These are phyloP conservation scores for Fusarium cyanostomum DNA, from an alignment of 2,329 filamentous ascomycete species.

Conservation along the genomic window DNA sequence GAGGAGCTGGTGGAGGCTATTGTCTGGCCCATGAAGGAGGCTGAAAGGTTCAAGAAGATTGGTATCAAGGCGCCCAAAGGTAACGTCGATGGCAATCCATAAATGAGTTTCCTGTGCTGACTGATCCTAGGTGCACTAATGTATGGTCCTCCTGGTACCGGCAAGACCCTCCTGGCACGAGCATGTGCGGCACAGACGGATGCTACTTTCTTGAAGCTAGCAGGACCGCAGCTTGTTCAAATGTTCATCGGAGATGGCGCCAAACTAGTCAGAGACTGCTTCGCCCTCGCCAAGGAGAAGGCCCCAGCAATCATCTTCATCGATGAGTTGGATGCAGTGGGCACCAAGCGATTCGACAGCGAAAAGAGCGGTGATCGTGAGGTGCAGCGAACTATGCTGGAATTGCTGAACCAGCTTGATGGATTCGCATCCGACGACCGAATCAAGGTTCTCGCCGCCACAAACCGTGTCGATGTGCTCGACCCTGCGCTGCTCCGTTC, in stretches of 20 bases:
- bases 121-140: slow-evolving; percentile 97
- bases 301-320: slow-evolving; percentile 99
- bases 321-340: slow-evolving; percentile 97
- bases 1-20: slow-evolving; percentile 98
- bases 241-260: slow-evolving; percentile 99
- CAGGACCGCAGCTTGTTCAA: slow-evolving; percentile 95
- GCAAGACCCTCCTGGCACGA: slow-evolving; percentile 91
- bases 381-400: slow-evolving; percentile 98
- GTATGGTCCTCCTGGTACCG: slow-evolving; percentile 93
- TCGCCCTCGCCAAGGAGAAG: slow-evolving; percentile 98
- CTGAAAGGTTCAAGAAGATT: slow-evolving; percentile 99
- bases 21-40: slow-evolving; percentile 99
- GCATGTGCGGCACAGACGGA: slow-evolving; percentile 98
- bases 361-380: slow-evolving; percentile 98
- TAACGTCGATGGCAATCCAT: slow-evolving; percentile 64
- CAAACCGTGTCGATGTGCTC: slow-evolving; percentile 92
- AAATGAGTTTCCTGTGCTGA: slow-evolving; percentile 66
- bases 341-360: slow-evolving; percentile 98
- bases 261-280: slow-evolving; percentile 96
- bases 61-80: slow-evolving; percentile 99
- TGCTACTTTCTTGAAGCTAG: slow-evolving; percentile 97
- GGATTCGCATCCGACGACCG: slow-evolving; percentile 97
- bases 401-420: slow-evolving; percentile 97
- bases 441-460: slow-evolving; percentile 95
- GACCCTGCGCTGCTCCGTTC: slow-evolving; percentile 92